These are phyloP conservation scores for Termitomyces sp. DNA, from an alignment of 768 basidiomycete genomes.

Conservation along the genomic window DNA sequence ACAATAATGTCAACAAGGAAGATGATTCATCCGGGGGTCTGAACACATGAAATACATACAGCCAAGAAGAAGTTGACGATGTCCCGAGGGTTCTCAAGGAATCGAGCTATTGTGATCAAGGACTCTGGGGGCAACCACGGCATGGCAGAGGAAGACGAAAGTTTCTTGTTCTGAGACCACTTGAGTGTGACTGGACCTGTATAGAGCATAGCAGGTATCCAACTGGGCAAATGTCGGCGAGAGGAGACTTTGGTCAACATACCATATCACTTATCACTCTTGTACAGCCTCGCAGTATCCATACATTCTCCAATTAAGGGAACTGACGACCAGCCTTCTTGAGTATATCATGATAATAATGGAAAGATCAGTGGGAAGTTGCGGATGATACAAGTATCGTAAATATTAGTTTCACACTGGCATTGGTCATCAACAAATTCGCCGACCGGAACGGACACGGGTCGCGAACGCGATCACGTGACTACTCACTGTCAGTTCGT, in stretches of 20 bases:
- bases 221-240: not conserved
- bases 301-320: not conserved
- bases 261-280: not conserved
- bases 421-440: not conserved
- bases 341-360: not conserved
- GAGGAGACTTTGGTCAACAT: not conserved
- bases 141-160: not conserved
- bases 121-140: constrained; percentile 11
- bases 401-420: not conserved
- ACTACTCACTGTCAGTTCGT: constrained; percentile 16
- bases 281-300: constrained; percentile 3
- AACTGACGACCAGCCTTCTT: not conserved
- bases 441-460: not conserved
- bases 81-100: constrained; percentile 7
- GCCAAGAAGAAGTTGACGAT: constrained; percentile 11
- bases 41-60: constrained; percentile 4
- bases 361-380: not conserved
- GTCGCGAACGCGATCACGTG: constrained; percentile 20
- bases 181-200: not conserved
- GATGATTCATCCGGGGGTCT: not conserved
- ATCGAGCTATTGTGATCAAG: constrained; percentile 9
- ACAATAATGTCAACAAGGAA: not conserved
- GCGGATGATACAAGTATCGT: not conserved
- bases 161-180: not conserved
- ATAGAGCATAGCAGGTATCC: not conserved